A percentile compares a stretch with the other conserved stretches of the same genome.
Evolutionary conservation across 805 yeast species (phyloP).

Genomic region (Teunomyces pallodes): DNA sequence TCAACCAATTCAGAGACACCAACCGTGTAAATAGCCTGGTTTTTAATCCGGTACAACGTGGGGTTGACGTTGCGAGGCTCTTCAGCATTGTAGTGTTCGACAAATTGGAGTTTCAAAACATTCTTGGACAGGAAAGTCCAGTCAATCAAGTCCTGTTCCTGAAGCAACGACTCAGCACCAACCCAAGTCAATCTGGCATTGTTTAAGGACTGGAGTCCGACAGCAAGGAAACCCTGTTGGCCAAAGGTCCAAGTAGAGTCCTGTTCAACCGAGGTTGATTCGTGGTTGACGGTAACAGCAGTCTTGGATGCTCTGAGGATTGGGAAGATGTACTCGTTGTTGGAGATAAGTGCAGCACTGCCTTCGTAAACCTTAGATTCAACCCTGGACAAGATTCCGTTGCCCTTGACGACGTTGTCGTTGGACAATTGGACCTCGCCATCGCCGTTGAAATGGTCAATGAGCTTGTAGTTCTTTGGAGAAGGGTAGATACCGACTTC

Average conservation of each 20-base stretch:
- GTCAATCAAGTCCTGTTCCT: slow-evolving; percentile 23
- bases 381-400: slow-evolving; percentile 8
- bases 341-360: slow-evolving; percentile 66
- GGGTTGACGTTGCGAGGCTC: slow-evolving; percentile 39
- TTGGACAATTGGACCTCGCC: slow-evolving; percentile 28
- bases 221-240: slow-evolving; percentile 70
- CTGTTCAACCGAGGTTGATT: slow-evolving; percentile 36
- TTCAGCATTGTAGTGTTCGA: slow-evolving; percentile 53
- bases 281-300: slow-evolving; percentile 50
- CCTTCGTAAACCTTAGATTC: slow-evolving; percentile 37
- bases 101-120: slow-evolving; percentile 55
- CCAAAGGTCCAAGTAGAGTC: slow-evolving; percentile 75
- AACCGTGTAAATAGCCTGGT: slow-evolving; percentile 56
- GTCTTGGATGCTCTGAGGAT: slow-evolving; percentile 65
- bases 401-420: slow-evolving; percentile 22
- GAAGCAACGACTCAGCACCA: slow-evolving; percentile 62
- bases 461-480: slow-evolving; percentile 63
- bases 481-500: slow-evolving; percentile 84
- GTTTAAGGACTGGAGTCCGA: slow-evolving; percentile 73
- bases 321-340: slow-evolving; percentile 70
- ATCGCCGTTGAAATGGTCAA: slow-evolving; percentile 59
- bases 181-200: slow-evolving; percentile 81
- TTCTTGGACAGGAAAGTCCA: slow-evolving; percentile 78
- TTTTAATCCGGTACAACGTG: slow-evolving; percentile 68
- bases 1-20: slow-evolving; percentile 45